Base-by-base conservation (phyloP, 1,139 yeast genomes). In the Candida neerlandica region DNA sequence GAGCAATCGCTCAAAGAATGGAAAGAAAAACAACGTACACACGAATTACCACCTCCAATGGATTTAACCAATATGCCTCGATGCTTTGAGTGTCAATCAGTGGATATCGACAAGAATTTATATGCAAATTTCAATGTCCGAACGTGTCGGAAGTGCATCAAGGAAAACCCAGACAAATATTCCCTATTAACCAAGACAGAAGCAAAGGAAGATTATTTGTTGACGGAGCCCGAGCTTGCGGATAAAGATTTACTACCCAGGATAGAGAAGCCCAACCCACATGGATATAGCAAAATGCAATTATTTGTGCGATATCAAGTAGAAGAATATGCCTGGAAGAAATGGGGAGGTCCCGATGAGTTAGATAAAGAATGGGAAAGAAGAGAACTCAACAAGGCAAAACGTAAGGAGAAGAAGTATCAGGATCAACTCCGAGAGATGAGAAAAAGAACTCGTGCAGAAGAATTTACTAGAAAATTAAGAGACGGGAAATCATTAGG, bases 261-360 rank as follows among this genome's bases (percentile, higher is more conserved):
- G 55, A 73, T 92, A 52, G 96, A 91, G 57, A 89, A 92, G 59
- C 92, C 97, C 6, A 95, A 95, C 61, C 99, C 99, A 0, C 97
- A 94, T 67, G 91, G 95, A 43, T 95, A 84, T 67, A 87, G 92
- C 46, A 79, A 95, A 61, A 95, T 95, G 99, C 96, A 91, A 76
- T 73, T 95, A 48, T 95, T 85, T 66, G 69, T 94, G 44, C 73
- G 99, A 51, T 88, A 84, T 59, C 98, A 95, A 61, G 92, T 94
- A 14, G 99, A 95, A 65, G 90, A 86, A 59, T 89, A 80, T 69
- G 96, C 99, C 0, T 89, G 85, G 72, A 85, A 87, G 63, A 94
- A 94, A 68, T 95, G 99, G 99, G 96, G 96, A 1, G 86, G 96
- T 0, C 80, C 87, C 4, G 96, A 91, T 45, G 90, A 87, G 0